A percentile compares a stretch with the other conserved stretches of the same genome.
These are phyloP conservation scores for Hortiboletus campestris DNA, from an alignment of 768 basidiomycete species.

Conservation along the genomic window DNA sequence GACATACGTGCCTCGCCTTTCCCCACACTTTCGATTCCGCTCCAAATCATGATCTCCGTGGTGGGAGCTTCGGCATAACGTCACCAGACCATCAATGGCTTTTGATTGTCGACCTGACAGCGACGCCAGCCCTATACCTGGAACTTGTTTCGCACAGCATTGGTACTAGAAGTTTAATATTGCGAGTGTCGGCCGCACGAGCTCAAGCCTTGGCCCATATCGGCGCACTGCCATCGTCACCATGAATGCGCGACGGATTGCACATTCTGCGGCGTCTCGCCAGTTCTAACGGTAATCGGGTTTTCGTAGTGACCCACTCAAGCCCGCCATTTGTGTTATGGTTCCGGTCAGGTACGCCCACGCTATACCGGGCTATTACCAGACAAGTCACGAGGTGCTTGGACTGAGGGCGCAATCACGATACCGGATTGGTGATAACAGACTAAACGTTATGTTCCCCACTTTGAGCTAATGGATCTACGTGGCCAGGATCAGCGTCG, in stretches of 20 bases:
- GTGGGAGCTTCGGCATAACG: not conserved
- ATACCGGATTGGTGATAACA: conserved; percentile 15
- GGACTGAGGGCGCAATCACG: conserved; percentile 12
- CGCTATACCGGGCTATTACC: not conserved
- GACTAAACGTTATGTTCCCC: conserved; percentile 23
- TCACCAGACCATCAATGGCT: not conserved
- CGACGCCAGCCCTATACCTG: not conserved
- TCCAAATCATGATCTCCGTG: conserved; percentile 3
- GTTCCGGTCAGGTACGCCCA: conserved; percentile 8
- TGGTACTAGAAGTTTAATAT: not conserved
- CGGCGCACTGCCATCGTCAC: not conserved
- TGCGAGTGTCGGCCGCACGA: not conserved
- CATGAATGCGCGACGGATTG: not conserved
- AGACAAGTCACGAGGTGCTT: conserved; percentile 8
- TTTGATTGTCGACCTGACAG: conserved; percentile 7
- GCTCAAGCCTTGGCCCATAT: not conserved
- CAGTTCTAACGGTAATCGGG: not conserved
- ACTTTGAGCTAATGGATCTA: conserved; percentile 23
- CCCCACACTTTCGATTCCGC: conserved; percentile 10
- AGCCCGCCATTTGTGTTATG: not conserved
- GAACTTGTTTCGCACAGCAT: conserved; percentile 6
- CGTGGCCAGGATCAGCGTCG: conserved; percentile 14
- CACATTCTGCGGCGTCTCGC: not conserved
- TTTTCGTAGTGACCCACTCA: not conserved
- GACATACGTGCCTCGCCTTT: conserved; percentile 4